Evolutionary conservation across 345 rosid genomes (phyloP).

Genomic region (Citrus inodora): DNA sequence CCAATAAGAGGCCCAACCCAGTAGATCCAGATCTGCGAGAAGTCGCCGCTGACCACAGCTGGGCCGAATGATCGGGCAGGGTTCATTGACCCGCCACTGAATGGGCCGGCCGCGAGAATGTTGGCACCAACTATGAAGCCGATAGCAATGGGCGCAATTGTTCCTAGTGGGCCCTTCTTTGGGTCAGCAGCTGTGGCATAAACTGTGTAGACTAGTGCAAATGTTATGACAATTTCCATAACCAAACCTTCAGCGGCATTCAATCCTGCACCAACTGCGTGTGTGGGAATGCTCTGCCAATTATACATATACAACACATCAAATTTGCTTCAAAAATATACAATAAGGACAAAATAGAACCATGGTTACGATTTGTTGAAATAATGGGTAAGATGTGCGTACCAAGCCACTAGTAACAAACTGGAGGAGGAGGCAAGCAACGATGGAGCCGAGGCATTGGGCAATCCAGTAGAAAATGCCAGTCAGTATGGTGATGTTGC

Average conservation of each 20-base stretch:
- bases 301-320: not conserved
- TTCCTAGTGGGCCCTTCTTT: conserved; percentile 69
- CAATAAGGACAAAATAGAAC: no score
- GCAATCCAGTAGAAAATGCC: conserved; percentile 87
- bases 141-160: conserved; percentile 75
- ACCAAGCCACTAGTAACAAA: conserved; percentile 59
- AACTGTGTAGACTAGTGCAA: conserved; percentile 78
- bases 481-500: conserved; percentile 70
- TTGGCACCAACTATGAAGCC: conserved; percentile 94
- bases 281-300: conserved; percentile 73
- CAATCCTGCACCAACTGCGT: conserved; percentile 67
- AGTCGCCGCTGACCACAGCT: conserved; percentile 75
- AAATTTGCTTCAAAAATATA: not conserved
- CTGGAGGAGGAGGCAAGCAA: conserved; percentile 77
- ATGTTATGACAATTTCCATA: conserved; percentile 79
- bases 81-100: conserved; percentile 94
- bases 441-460: conserved; percentile 79
- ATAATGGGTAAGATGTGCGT: not conserved
- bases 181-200: conserved; percentile 91
- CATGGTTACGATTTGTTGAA: not conserved
- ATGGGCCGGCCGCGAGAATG: conserved; percentile 90
- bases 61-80: conserved; percentile 94
- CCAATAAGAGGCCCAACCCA: conserved; percentile 84
- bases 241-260: conserved; percentile 50
- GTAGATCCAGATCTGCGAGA: conserved; percentile 66